Evolutionary conservation across 1,139 yeast genomes (phyloP), one percentile per base, ranked within the genome.

Genomic region (Debaryomyces coudertii): DNA sequence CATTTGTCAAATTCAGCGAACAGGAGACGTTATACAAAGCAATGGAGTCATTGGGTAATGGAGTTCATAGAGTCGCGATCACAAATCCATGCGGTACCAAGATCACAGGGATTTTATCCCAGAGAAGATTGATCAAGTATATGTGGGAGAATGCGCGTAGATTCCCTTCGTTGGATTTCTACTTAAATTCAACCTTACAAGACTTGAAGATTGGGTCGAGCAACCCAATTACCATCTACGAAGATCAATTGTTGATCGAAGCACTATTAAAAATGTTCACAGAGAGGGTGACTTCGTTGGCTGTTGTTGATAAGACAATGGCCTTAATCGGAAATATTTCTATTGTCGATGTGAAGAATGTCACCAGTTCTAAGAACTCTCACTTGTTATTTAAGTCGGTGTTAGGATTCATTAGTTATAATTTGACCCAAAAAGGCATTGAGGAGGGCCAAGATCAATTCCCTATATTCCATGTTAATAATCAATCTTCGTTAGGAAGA

Each of bases 371-470:
- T 28, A 88, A 89, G 25, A 92, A 90, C 63, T 86, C 95, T 7
- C 90, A 87, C 51, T 71, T 89, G 53, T 76, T 93, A 48, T 85
- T 85, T 60, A 85, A 87, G 62, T 78, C 95, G 7, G 95, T 96
- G 64, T 77, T 90, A 60, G 93, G 88, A 65, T 93, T 92, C 62
- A 82, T 93, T 49, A 83, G 95, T 29, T 87, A 90, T 53, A 90
- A 92, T 53, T 77, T 93, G 53, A 85, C 88, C 56, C 85, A 85
- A 52, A 85, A 96, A 60, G 99, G 98, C 12, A 77, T 93, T 28
- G 95, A 86, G 60, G 93, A 90, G 61, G 97, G 97, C 45, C 90
- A 92, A 67, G 99, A 93, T 70, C 92, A 95, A 40, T 92, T 85
- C 76, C 99, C 99, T 12, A 92, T 93, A 41, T 93, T 93, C 78